Conservation (phyloP, 371 early-diverging fungal species). For the Cladochytrium tenue region DNA sequence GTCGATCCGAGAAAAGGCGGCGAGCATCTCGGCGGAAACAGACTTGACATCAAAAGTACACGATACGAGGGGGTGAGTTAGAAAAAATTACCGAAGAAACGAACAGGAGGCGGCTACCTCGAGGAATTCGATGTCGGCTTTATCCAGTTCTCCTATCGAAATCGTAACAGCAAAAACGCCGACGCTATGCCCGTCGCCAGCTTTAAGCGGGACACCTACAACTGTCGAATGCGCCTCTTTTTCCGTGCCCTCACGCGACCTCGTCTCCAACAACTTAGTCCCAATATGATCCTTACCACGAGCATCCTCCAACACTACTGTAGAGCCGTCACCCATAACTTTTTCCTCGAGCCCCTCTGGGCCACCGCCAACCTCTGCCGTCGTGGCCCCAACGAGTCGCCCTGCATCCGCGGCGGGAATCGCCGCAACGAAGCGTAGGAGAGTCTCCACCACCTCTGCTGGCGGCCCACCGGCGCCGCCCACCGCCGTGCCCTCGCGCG, state of each 20-base stretch:
- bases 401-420: not conserved
- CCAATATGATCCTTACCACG: no score
- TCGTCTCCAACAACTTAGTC: not conserved
- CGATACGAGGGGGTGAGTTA: not conserved
- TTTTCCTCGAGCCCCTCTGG: no score
- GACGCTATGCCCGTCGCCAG: constrained; percentile 7
- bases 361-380: not conserved
- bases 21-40: constrained; percentile 16
- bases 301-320: no score
- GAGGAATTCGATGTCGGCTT: constrained; percentile 29
- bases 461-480: not conserved
- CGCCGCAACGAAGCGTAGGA: constrained; percentile 2
- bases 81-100: not conserved
- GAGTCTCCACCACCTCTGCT: not conserved
- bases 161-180: constrained; percentile 35
- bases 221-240: no score
- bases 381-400: not conserved
- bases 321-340: no score
- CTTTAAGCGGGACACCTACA: constrained; percentile 30
- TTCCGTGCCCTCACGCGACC: no score
- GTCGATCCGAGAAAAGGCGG: constrained; percentile 28
- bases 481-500: not conserved
- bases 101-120: constrained; percentile 26
- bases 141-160: no score
- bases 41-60: constrained; percentile 14